Percentiles rank a stretch among this genome's conserved stretches.
Conservation (phyloP, 768 basidiomycete species). For the Podaxis sp. region DNA sequence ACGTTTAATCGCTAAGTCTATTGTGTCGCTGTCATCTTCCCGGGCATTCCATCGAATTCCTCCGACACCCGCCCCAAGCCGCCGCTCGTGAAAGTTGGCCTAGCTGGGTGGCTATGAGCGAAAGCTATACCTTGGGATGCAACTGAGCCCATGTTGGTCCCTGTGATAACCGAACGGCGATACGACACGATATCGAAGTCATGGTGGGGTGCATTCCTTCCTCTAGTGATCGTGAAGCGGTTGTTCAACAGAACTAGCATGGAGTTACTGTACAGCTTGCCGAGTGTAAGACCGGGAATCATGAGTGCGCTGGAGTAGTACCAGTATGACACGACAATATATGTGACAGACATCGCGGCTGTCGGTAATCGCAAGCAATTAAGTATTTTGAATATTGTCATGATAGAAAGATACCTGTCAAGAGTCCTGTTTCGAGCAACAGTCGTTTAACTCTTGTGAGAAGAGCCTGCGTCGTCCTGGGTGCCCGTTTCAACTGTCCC, state of each 20-base stretch:
- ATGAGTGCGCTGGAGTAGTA: not conserved
- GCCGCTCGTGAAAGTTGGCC: too few relatives aligned
- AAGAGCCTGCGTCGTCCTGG: not conserved
- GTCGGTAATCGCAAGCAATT: not conserved
- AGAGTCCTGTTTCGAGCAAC: not conserved
- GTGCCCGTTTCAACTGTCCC: not conserved
- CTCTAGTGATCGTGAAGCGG: not conserved
- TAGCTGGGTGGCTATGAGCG: too few relatives aligned
- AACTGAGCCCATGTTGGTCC: too few relatives aligned
- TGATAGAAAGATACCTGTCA: not conserved
- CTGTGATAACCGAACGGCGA: not conserved
- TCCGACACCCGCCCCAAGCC: too few relatives aligned
- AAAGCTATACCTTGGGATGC: too few relatives aligned
- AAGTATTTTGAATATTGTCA: not conserved
- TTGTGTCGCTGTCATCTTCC: too few relatives aligned
- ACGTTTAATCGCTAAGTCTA: too few relatives aligned
- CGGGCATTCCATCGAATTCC: too few relatives aligned
- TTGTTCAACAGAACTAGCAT: slow-evolving; percentile 7
- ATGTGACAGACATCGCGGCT: not conserved
- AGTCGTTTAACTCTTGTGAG: not conserved
- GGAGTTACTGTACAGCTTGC: not conserved
- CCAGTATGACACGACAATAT: not conserved
- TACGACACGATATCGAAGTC: not conserved
- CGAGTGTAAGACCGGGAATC: not conserved
- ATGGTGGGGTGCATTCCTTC: not conserved